Percentiles rank a stretch among this genome's conserved stretches.
Evolutionary conservation across 2,329 filamentous ascomycete genomes (phyloP).

Genomic region (Daldinia sp.): DNA sequence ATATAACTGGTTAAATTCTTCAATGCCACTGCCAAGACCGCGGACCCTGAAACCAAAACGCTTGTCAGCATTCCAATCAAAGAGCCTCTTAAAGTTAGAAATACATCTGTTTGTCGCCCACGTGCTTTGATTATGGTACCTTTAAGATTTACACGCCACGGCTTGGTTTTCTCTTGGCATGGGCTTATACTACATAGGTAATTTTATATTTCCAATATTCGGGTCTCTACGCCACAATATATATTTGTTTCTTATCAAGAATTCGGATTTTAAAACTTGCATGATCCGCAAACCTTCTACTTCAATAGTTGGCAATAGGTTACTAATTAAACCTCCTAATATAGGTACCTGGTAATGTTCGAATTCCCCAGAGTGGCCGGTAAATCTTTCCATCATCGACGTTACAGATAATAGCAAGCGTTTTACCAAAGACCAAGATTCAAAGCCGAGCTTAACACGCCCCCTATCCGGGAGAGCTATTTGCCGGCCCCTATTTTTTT

Average conservation of each 20-base stretch:
- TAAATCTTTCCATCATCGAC: background rate
- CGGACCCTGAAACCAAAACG: constrained; percentile 8
- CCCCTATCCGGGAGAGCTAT: constrained; percentile 7
- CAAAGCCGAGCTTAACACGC: background rate
- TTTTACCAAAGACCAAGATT: background rate
- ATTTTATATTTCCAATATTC: background rate
- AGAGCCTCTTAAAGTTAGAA: constrained; percentile 3
- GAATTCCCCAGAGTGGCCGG: background rate
- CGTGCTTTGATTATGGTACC: background rate
- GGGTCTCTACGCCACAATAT: background rate
- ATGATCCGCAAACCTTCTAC: background rate
- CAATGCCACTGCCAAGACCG: background rate
- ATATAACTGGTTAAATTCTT: background rate
- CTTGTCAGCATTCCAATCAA: constrained; percentile 6
- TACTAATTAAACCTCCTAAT: background rate
- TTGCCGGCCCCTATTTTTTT: background rate
- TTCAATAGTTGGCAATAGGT: background rate
- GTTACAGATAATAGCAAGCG: background rate
- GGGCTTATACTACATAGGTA: background rate
- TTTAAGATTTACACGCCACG: background rate
- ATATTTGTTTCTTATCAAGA: background rate
- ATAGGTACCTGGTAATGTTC: background rate
- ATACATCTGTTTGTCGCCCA: constrained; percentile 1
- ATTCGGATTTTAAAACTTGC: background rate
- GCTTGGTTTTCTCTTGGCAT: constrained; percentile 5